Evolutionary conservation across 148 eudicot species (phyloP), one percentile per base, ranked within the genome.

Genomic region (Rhododendron ovatum): DNA sequence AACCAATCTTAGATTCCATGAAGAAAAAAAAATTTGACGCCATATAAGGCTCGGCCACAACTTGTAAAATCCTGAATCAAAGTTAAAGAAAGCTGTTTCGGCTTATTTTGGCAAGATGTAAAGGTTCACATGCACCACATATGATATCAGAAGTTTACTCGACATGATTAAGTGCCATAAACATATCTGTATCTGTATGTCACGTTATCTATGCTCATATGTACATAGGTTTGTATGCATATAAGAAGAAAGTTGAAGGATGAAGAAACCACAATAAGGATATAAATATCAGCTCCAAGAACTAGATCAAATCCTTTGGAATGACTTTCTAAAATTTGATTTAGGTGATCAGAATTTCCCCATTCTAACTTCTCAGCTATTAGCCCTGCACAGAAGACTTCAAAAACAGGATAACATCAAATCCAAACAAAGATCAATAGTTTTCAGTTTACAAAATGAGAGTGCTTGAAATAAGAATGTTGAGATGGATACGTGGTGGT

Each of bases 231-330:
- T 65, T 35, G 14, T 33, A 33, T 47, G 45, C 24, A n/a, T 24
- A 84, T 78, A n/a, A 78, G 48, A 76, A 80, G 33, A 22, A 67
- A 69, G 14, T 82, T 2, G 57, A 83, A 71, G 18, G 50, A 48
- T n/a, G 28, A 17, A 20, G 50, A 69, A 43, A 33, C 10, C 28
- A 26, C 37, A 77, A 83, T 35, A 12, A 91, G 98, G 99, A 95
- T 96, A 96, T 96, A 96, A 67, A 96, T 96, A 88, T 96, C 99
- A 91, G 99, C 99, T 37, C 99, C 99, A 88, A 96, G 98, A 90
- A 96, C 83, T 28, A 96, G 90, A 89, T 96, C 98, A 88, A 96
- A 96, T 88, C 98, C 99, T 89, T 84, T 78, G 28, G 92, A 91
- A 89, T 94, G 91, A 78, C 83, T 87, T 82, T 92, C 86, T 55